Evolutionary conservation across 2,329 filamentous ascomycete genomes (phyloP), one percentile per base, ranked within the genome.

Genomic region (Aspergillus neotritici): DNA sequence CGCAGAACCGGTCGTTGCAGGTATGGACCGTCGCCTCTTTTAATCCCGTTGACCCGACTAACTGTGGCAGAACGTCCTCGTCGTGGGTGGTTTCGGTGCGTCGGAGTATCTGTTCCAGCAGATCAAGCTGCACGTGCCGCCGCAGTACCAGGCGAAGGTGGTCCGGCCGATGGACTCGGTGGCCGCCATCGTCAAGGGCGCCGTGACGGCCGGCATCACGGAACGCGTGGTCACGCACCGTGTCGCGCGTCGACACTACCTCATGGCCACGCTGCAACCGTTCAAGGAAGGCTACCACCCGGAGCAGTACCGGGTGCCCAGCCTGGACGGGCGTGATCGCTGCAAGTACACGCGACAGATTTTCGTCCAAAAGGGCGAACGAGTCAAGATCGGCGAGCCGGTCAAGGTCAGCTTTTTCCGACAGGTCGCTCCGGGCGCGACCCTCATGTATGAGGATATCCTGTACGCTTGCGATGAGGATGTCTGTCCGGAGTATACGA

Each of bases 31-130:
- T 34, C 14, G 5, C 12, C 25, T 29, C 2, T 5, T 21, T 21
- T 16, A 13, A 34, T 31, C 8, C 11, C 28, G 15, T 16, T 28
- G 13, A 30, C n/a, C 7, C n/a, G 21, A 34, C 52, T 65, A 52
- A 64, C 50, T 4, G 29, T 25, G 31, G 8, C 52, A 83, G 76
- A 97, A 96, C 65, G 93, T 98, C 41, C 75, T 98, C 49, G 90
- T 98, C 6, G 93, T 98, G 8, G 93, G 93, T 76, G 93, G 93
- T 56, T 98, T 98, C 64, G 93, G 93, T 72, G 93, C 91, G 25
- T 97, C 91, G 6, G 93, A 98, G 70, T 97, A 97, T 65, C 84
- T 98, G 47, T 98, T 97, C 81, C 91, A 97, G 70, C 93, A 98
- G 70, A 97, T 98, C 75, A 96, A 95, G 71, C 83, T 97, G 35